These are phyloP conservation scores for Penium margaritaceum DNA, from an alignment of 139 green algal species.

Conservation along the genomic window DNA sequence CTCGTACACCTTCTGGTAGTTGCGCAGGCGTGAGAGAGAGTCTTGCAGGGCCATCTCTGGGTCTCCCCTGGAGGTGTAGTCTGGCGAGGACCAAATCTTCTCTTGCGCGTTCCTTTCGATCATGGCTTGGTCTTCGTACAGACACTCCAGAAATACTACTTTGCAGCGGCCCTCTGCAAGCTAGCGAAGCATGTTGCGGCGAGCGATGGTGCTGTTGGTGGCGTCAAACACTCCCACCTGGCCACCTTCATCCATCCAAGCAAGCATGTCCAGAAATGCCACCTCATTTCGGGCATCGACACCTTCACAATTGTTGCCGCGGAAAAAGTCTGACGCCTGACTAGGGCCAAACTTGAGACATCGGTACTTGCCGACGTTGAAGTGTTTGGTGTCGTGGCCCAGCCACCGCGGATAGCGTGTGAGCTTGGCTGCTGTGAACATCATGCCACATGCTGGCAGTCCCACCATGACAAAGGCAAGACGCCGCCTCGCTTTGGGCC, in stretches of 20 bases:
- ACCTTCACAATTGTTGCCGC: slow-evolving; percentile 48
- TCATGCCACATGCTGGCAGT: slow-evolving; percentile 82
- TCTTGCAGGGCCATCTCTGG: slow-evolving; percentile 55
- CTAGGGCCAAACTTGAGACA: slow-evolving; percentile 28
- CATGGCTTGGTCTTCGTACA: too few relatives aligned
- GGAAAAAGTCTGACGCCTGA: slow-evolving; percentile 44
- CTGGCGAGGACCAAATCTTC: too few relatives aligned
- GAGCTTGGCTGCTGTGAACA: slow-evolving; percentile 87
- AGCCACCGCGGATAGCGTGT: slow-evolving; percentile 58
- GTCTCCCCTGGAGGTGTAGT: slow-evolving; percentile 18
- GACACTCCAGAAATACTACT: too few relatives aligned
- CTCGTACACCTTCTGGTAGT: slow-evolving; percentile 71
- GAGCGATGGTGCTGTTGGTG: slow-evolving; percentile 80
- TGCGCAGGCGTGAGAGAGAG: slow-evolving; percentile 72
- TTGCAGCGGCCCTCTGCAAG: slow-evolving; percentile 37
- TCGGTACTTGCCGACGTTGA: slow-evolving; percentile 80
- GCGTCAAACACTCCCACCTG: slow-evolving; percentile 88
- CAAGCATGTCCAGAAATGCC: slow-evolving; percentile 81
- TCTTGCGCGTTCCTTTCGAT: too few relatives aligned
- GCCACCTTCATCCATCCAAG: slow-evolving; percentile 56
- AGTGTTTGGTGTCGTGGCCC: slow-evolving; percentile 80
- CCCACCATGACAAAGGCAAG: slow-evolving; percentile 56
- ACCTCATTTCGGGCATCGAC: slow-evolving; percentile 64
- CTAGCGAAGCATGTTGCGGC: slow-evolving; percentile 61
- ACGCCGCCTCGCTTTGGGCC: slow-evolving; percentile 30